A percentile compares a stretch with the other conserved stretches of the same genome.
phyloP scores from a whole-genome alignment of 495 filamentous ascomycete species.

The Rusavskia elegans region DNA sequence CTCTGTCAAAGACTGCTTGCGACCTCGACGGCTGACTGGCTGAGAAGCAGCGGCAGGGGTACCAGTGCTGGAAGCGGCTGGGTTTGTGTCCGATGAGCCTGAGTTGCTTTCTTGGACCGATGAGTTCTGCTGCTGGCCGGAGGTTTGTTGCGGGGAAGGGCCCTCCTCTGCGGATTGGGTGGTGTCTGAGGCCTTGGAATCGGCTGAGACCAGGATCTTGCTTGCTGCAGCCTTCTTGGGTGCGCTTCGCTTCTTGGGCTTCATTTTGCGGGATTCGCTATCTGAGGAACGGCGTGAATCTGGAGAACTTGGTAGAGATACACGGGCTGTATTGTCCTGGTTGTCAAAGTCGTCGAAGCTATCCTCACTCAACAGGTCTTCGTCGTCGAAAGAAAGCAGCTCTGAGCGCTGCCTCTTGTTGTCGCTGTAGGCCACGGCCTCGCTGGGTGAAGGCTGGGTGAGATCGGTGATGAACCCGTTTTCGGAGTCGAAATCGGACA shows the following conservation, averaged over 20 bases:
- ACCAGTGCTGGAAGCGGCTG: slow-evolving; percentile 19
- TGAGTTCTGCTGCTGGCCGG: slow-evolving; percentile 23
- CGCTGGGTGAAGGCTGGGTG: slow-evolving; percentile 48
- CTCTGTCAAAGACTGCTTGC: slow-evolving; percentile 96
- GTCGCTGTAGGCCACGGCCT: slow-evolving; percentile 46
- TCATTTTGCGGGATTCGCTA: slow-evolving; percentile 25
- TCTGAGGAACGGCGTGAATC: slow-evolving; percentile 19
- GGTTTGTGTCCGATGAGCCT: slow-evolving; percentile 19
- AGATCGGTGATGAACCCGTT: slow-evolving; percentile 73
- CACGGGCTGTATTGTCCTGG: slow-evolving; percentile 36
- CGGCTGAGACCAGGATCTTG: slow-evolving; percentile 17
- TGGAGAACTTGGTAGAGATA: slow-evolving; percentile 29
- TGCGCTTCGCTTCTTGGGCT: slow-evolving; percentile 44
- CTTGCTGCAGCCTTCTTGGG: slow-evolving; percentile 21
- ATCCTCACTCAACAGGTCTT: slow-evolving; percentile 58
- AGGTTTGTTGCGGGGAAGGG: slow-evolving; percentile 16
- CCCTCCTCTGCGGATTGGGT: slow-evolving; percentile 7
- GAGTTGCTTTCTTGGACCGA: slow-evolving; percentile 21
- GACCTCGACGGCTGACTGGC: slow-evolving; percentile 79
- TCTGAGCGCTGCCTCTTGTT: slow-evolving; percentile 67
- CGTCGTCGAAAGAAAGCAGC: slow-evolving; percentile 52
- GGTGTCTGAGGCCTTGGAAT: slow-evolving; percentile 14
- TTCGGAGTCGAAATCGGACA: slow-evolving; percentile 85
- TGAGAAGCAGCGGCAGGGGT: slow-evolving; percentile 30
- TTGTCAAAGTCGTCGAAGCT: slow-evolving; percentile 66